Evolutionary conservation across 169 alveolate genomes (phyloP).

Genomic region (Cyclospora cayetanensis): DNA sequence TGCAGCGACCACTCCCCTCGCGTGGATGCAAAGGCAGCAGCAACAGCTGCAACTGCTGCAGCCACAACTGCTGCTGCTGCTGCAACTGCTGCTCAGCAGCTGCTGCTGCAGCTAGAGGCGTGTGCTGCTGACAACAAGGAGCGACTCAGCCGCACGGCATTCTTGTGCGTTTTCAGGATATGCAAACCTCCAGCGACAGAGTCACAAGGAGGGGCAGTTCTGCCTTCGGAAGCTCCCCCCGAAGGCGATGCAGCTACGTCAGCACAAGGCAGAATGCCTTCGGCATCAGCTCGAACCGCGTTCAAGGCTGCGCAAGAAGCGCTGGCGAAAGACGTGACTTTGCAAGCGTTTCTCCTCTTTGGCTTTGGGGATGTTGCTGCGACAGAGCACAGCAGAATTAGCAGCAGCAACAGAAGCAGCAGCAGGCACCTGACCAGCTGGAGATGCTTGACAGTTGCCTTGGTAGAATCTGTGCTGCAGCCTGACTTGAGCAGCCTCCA

Average conservation of each 20-base stretch:
- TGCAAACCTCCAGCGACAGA: slow-evolving; percentile 25
- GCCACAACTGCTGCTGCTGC: slow-evolving; percentile 9
- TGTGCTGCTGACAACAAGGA: not conserved
- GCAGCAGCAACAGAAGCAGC: slow-evolving; percentile 34
- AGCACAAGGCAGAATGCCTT: not conserved
- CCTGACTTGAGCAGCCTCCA: not conserved
- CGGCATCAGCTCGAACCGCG: not conserved
- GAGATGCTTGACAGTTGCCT: not conserved
- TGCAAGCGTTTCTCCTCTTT: not conserved
- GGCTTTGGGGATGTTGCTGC: not conserved
- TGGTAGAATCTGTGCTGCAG: not conserved
- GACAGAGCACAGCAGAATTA: not conserved
- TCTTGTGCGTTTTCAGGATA: not conserved
- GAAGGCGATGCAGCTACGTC: not conserved
- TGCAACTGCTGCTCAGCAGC: slow-evolving; percentile 4
- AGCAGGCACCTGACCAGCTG: not conserved
- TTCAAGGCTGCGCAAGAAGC: not conserved
- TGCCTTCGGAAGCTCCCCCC: no score
- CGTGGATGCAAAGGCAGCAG: no score
- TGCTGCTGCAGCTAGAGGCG: slow-evolving; percentile 8
- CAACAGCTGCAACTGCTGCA: not conserved
- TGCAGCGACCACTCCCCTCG: no score
- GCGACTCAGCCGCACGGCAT: slow-evolving; percentile 24
- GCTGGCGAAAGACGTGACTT: not conserved
- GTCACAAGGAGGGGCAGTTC: not conserved